Base-by-base conservation (phyloP, 2,329 filamentous ascomycete genomes). In the Rhinocladiella mackenziei region DNA sequence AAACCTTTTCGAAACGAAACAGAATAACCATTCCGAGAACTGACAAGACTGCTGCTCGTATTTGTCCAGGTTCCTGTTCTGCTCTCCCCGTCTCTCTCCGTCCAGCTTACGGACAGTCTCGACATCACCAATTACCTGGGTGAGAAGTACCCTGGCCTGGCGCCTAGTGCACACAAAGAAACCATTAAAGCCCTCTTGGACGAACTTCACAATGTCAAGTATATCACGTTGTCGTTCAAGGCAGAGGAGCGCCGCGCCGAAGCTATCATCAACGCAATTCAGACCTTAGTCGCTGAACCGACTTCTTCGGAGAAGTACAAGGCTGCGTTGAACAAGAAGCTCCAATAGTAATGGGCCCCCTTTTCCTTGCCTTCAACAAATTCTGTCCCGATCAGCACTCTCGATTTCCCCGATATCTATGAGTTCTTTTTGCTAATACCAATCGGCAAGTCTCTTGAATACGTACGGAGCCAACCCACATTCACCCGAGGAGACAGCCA, bases 211-310 rank as follows among this genome's bases (percentile, higher is more conserved):
- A 13, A 34, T 9, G 33, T 48, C n/a, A 39, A 22, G 11, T 48
- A 39, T 28, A 33, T 48, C 17, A 43, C 22, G 22, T 14, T 48
- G 6, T 43, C 45, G n/a, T 48, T 48, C 45, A 43, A 28, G 13
- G 30, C 43, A 23, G 43, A 39, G 29, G 43, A 45, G 9, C 29
- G 43, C 13, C 36, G 43, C 7, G 5, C n/a, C 36, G 43, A 39
- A 15, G 43, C 36, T 3, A 37, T 45, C 37, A 36, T 40, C 30
- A 28, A 40, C 9, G 13, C n/a, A 11, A 28, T 45, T 7, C 29
- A 31, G 15, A n/a, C 15, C 19, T 26, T 34, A 22, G 28, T 40
- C 28, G 30, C 20, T 3, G 31, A 19, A 14, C 29, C 35, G 3
- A 31, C 29, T 9, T 37, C 36, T 10, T 40, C 35, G 7, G 28